Base-by-base conservation (phyloP, 2,329 filamentous ascomycete genomes). In the Colletotrichum musae region DNA sequence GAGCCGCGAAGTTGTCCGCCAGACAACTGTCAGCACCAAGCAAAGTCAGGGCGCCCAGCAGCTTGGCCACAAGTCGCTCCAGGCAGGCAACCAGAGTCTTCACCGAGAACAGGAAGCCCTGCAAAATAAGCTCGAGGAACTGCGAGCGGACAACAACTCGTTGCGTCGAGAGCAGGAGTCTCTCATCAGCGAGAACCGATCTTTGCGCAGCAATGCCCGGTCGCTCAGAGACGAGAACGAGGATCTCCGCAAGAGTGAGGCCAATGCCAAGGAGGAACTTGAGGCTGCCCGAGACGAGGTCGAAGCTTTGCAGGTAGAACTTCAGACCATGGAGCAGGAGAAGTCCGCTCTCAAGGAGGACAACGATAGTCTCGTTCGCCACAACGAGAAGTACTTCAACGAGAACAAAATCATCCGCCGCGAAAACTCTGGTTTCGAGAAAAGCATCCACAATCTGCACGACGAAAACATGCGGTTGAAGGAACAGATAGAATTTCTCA, bases 311-410 rank as follows among this genome's bases (percentile, higher is more conserved):
- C 81, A 81, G 57, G 77, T 78, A 36, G 80, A 83, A 39, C 70
- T 84, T 36, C 77, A 81, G 36, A 74, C 73, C 24, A 73, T 86
- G 15, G 74, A 79, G 48, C 78, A 82, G 70, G 84, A 87, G 70
- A 86, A 83, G 73, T 75, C 75, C 2, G 75, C 82, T 9, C 77
- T 87, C n/a, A 80, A 80, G 45, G 79, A 87, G 71, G 86, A 88
- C 72, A 86, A 88, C 68, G 78, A 83, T 41, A 85, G 83, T 71
- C 81, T 88, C 24, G 86, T 86, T 60, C 85, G 84, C 45, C 84
- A 87, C 74, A 88, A 88, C 68, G 85, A 88, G 58, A 85, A 83
- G 70, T 87, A 87, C 73, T 88, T 85, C 72, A 83, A 79, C 64
- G 85, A 88, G 73, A 87, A 86, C 78, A 86, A 86, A 77, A 77